Percentiles rank a stretch among this genome's conserved stretches.
Evolutionary conservation across 768 basidiomycete genomes (phyloP).

Genomic region (Podaxis pistillaris): DNA sequence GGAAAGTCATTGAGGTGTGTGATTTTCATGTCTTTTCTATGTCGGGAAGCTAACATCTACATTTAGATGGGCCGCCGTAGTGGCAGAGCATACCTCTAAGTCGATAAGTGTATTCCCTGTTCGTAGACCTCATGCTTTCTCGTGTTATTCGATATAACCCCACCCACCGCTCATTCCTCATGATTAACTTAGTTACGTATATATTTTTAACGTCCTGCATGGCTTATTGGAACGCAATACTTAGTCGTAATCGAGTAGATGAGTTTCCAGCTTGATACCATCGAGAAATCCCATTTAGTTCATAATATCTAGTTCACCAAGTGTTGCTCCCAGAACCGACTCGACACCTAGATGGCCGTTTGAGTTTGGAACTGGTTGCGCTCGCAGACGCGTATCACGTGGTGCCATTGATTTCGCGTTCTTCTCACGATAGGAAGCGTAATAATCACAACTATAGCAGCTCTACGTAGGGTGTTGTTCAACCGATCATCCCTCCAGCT

Average conservation of each 20-base stretch:
- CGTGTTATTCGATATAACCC: constrained; percentile 25
- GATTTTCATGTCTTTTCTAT: not conserved
- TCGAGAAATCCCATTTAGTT: not conserved
- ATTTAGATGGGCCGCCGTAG: constrained; percentile 43
- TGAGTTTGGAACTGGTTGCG: not conserved
- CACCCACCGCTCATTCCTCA: constrained; percentile 21
- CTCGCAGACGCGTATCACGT: constrained; percentile 18
- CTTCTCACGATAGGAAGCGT: constrained; percentile 17
- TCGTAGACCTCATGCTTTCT: constrained; percentile 20
- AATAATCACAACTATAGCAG: not conserved
- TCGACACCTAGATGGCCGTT: too few relatives aligned
- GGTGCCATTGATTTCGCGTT: constrained; percentile 19
- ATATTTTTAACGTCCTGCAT: constrained; percentile 2
- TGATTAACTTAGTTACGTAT: constrained; percentile 11
- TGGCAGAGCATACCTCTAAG: constrained; percentile 44
- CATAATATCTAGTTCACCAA: not conserved
- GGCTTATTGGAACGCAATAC: constrained; percentile 8
- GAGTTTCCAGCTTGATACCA: not conserved
- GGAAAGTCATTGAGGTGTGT: constrained; percentile 95
- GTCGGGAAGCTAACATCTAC: constrained; percentile 9
- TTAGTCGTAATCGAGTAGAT: constrained; percentile 3
- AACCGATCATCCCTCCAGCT: not conserved
- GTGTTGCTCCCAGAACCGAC: too few relatives aligned
- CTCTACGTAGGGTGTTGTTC: not conserved
- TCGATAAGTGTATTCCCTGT: constrained; percentile 24